These are phyloP conservation scores for Elaeagnus macrophylla DNA, from an alignment of 306 rosid genomes.

Conservation along the genomic window DNA sequence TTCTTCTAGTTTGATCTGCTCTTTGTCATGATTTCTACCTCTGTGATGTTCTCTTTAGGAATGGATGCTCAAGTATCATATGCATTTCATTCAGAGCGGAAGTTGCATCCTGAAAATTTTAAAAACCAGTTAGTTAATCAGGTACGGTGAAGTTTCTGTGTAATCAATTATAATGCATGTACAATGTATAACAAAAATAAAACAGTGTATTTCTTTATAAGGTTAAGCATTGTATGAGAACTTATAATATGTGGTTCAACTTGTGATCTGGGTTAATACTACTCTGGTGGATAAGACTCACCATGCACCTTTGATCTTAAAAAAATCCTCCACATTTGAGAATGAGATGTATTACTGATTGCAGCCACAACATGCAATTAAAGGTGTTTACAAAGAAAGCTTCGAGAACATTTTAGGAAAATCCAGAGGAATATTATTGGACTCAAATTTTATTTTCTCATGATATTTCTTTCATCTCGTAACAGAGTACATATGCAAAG, in stretches of 20 bases:
- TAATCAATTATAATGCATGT: background rate
- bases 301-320: too few species aligned
- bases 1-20: background rate
- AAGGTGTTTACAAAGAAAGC: background rate
- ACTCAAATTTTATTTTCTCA: too few species aligned
- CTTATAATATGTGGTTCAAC: too few species aligned
- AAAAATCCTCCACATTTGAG: too few species aligned
- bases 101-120: constrained; percentile 83
- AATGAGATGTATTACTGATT: background rate
- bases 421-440: background rate
- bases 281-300: too few species aligned
- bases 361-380: background rate
- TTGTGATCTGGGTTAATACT: too few species aligned
- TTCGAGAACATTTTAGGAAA: background rate
- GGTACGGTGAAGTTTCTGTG: constrained; percentile 31
- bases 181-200: background rate
- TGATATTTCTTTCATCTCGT: constrained; percentile 8
- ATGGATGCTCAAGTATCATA: constrained; percentile 99
- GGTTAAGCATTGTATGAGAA: too few species aligned
- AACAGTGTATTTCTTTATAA: background rate
- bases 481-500: constrained; percentile 78
- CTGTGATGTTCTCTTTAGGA: constrained; percentile 33
- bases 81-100: constrained; percentile 90
- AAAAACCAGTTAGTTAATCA: constrained; percentile 80
- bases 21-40: constrained; percentile 1